Base-by-base conservation (phyloP, 129 eudicot species). In the Pittosporum tobira region DNA sequence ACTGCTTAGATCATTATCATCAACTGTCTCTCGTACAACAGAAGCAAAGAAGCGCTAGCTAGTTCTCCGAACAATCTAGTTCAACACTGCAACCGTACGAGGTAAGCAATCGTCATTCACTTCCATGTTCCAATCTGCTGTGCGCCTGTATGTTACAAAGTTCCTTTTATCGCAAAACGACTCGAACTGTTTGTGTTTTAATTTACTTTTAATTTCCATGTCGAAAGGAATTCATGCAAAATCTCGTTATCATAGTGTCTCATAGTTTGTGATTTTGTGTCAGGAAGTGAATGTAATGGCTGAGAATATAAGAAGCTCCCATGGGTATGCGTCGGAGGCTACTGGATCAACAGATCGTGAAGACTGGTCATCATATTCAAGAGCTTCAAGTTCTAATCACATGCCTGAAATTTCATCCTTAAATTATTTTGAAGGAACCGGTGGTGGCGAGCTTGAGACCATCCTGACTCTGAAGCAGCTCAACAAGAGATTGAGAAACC, bases 401-500 rank as follows among this genome's bases (percentile, higher is more conserved):
- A 27, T n/a, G 43, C 19, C 20, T 27, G 59, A 54, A 38, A 54
- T 5, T 19, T 57, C 60, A 51, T 29, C 29, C 11, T 23, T 14
- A 18, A 47, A 23, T 4, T 6, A 16, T 11, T 18, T 12, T 5
- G 52, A 43, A 23, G 67, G 46, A 11, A 12, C 1, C 7, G 53
- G 7, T 5, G 53, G 7, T 5, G 3, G 42, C 31, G 3, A 31
- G 63, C 26, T 31, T n/a, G 56, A 25, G 61, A 20, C 19, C 64
- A 43, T 30, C 27, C 37, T 5, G 22, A 20, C 30, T 13, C 47
- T 71, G 5, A 31, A 31, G 61, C 77, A 51, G 44, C 77, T 85
- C n/a, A 72, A 75, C 43, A 68, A 48, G 62, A 75, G 79, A 63
- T 50, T 81, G 55, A 68, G 64, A 52, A 19, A 49, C 78, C 81